Evolutionary conservation across 345 rosid genomes (phyloP).

Genomic region (Rhizophora mangle): DNA sequence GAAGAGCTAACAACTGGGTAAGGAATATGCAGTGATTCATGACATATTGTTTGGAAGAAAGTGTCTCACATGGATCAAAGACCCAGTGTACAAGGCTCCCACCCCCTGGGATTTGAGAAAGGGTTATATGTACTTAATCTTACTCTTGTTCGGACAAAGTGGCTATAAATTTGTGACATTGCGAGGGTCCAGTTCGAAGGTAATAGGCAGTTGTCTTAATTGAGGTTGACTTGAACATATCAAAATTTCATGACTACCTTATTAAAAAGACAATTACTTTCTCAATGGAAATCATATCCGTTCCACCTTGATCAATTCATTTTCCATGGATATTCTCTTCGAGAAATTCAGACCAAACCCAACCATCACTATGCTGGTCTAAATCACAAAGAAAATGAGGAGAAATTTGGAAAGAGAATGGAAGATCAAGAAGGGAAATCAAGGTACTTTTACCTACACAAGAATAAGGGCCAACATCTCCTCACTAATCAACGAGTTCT

Average conservation of each 20-base stretch:
- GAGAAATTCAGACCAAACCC: conserved; percentile 27
- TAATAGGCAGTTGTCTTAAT: too few species aligned
- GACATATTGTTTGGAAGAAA: too few species aligned
- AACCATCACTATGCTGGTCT: conserved; percentile 1
- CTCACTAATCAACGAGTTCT: conserved; percentile 78
- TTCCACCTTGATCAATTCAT: conserved; percentile 15
- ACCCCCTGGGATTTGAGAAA: too few species aligned
- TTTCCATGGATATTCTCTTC: conserved; percentile 20
- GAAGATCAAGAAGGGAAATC: conserved; percentile 23
- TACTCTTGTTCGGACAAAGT: too few species aligned
- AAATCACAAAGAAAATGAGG: neutral
- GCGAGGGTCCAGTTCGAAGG: too few species aligned
- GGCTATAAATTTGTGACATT: too few species aligned
- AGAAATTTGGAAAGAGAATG: neutral
- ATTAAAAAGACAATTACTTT: conserved; percentile 18
- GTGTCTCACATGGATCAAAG: too few species aligned
- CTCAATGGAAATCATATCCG: conserved; percentile 11
- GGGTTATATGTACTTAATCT: too few species aligned
- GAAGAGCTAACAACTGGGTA: too few species aligned
- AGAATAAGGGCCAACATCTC: conserved; percentile 91
- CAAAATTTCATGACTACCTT: neutral
- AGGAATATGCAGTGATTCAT: too few species aligned
- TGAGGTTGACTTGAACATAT: too few species aligned
- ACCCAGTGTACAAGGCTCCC: too few species aligned
- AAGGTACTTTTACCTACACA: conserved; percentile 41